Base-by-base conservation (phyloP, 2,329 filamentous ascomycete species). In the Ceratocystis eucalypticola region DNA sequence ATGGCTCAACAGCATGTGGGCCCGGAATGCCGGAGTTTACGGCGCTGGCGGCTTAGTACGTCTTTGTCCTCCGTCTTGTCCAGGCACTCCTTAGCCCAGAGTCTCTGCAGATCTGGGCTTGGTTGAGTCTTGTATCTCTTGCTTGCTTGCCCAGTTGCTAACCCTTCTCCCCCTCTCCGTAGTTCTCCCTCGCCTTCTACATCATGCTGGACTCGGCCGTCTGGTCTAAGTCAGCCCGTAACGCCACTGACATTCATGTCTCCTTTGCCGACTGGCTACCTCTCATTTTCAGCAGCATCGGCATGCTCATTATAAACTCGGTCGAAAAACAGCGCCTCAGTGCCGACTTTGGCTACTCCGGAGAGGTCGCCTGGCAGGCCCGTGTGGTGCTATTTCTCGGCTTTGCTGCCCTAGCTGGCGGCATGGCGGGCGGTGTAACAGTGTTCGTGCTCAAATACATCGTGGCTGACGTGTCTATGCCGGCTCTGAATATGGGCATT, bases 281-380 rank as follows among this genome's bases (percentile, higher is more conserved):
- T 64, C 80, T 88, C 70, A 81, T 87, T 74, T 87, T 87, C 77
- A 84, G 81, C 70, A 80, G 81, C 69, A 78, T 87, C 69, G 85
- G 85, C 69, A 87, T 88, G 84, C 79, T 88, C 67, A 87, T 87
- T 74, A 87, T 87, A 78, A 87, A 88, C 79, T 83, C 80, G 70
- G 84, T 87, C 69, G 84, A 87, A 76, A 87, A 88, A 76, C 78
- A 83, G 68, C 81, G 85, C 65, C 79, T 88, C 69, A 83, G 82
- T 71, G 79, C 82, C 71, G 84, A 88, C 76, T 81, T 85, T 74
- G 81, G 79, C 69, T 86, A 87, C 75, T 80, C 79, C 68, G 84
- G 85, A 61, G 80, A 78, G 62, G 84, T 88, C 33, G 84, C 85
- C 8, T 87, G 84, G 84, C 85, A 87, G 79, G 85, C 84, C 22